Evolutionary conservation across 1,284 basidiomycete genomes (phyloP).

Genomic region (Stereum hirsutum): DNA sequence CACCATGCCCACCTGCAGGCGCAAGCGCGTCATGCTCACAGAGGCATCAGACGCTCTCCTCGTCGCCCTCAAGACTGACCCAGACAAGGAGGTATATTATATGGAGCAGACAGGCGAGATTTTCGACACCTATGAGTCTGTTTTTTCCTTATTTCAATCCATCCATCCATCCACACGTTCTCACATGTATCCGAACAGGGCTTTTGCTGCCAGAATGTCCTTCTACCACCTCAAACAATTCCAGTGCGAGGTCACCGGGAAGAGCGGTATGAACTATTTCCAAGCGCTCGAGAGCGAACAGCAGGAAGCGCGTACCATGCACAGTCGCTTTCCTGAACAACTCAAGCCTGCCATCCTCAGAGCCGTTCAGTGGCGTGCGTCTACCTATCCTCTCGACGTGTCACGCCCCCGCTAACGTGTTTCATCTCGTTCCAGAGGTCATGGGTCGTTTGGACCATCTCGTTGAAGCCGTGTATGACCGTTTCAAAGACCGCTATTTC

Average conservation of each 20-base stretch:
- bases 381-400: slow-evolving; percentile 9
- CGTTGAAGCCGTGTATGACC: slow-evolving; percentile 89
- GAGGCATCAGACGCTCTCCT: slow-evolving; percentile 66
- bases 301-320: slow-evolving; percentile 80
- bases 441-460: slow-evolving; percentile 92
- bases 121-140: slow-evolving; percentile 90
- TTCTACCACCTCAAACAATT: slow-evolving; percentile 93
- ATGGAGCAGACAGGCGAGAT: slow-evolving; percentile 91
- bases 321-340: slow-evolving; percentile 85
- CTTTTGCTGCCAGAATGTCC: slow-evolving; percentile 84
- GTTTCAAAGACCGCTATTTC: slow-evolving; percentile 94
- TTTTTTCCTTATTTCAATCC: slow-evolving; percentile 15
- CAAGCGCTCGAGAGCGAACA: slow-evolving; percentile 88
- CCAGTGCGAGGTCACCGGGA: slow-evolving; percentile 93
- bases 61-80: slow-evolving; percentile 50
- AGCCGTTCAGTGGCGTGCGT: slow-evolving; percentile 94
- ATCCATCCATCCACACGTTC: slow-evolving; percentile 7
- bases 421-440: slow-evolving; percentile 55
- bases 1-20: slow-evolving; percentile 81
- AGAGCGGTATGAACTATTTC: slow-evolving; percentile 90
- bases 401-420: slow-evolving; percentile 12
- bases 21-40: slow-evolving; percentile 84
- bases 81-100: slow-evolving; percentile 76
- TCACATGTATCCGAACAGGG: slow-evolving; percentile 37
- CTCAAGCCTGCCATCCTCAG: slow-evolving; percentile 88